These are phyloP conservation scores for Adansonia digitata DNA, from an alignment of 345 rosid genomes.

Conservation along the genomic window DNA sequence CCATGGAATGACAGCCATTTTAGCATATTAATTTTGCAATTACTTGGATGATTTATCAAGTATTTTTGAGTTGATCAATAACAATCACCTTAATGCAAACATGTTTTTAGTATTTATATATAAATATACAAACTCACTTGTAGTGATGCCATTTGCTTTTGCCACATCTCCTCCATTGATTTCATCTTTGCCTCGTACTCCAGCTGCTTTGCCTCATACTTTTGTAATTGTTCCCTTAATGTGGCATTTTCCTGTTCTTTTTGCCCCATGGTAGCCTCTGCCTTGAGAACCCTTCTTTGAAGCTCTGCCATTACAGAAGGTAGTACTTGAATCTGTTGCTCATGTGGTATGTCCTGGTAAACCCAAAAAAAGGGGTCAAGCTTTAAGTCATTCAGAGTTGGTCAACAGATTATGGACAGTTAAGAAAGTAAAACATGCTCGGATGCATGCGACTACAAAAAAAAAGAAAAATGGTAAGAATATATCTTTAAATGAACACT, in stretches of 20 bases:
- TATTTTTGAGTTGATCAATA: background rate
- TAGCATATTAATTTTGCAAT: background rate
- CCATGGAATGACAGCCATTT: background rate
- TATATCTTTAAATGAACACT: background rate
- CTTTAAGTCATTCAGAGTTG: conserved; percentile 8
- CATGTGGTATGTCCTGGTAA: conserved; percentile 50
- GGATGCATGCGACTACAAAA: background rate
- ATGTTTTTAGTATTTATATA: background rate
- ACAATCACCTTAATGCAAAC: background rate
- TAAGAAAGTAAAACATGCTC: background rate
- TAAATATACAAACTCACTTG: conserved; percentile 47
- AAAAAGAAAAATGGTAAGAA: background rate
- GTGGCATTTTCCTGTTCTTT: conserved; percentile 85
- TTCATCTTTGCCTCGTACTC: conserved; percentile 90
- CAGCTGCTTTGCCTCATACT: conserved; percentile 66
- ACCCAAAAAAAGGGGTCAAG: conserved; percentile 1
- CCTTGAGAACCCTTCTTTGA: conserved; percentile 58
- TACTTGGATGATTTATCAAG: background rate
- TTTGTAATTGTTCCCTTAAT: conserved; percentile 64
- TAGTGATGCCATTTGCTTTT: conserved; percentile 83
- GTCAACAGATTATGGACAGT: background rate
- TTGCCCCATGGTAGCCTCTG: conserved; percentile 57
- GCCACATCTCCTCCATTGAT: conserved; percentile 94
- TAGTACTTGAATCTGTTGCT: conserved; percentile 57
- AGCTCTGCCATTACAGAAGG: conserved; percentile 64